Evolutionary conservation across 805 yeast genomes (phyloP).

Genomic region (Candida orba): DNA sequence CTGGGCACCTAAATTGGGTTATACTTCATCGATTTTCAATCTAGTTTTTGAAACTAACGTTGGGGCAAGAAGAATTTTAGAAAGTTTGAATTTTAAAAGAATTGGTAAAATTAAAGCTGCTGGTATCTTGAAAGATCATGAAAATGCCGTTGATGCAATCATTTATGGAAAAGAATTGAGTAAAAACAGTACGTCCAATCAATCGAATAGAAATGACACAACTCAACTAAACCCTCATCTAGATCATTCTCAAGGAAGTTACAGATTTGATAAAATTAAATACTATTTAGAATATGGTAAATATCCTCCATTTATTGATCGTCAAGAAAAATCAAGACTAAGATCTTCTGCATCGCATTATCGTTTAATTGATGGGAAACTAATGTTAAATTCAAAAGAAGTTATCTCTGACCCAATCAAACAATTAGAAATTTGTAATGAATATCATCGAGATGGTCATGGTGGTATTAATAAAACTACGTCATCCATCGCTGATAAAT

Average conservation of each 20-base stretch:
- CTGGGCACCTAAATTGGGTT: slow-evolving; percentile 90
- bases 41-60: slow-evolving; percentile 84
- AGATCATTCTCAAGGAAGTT: slow-evolving; percentile 37
- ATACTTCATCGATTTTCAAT: slow-evolving; percentile 76
- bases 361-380: slow-evolving; percentile 58
- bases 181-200: slow-evolving; percentile 32
- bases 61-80: slow-evolving; percentile 75
- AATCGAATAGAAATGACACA: not conserved
- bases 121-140: slow-evolving; percentile 79
- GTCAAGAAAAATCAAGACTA: slow-evolving; percentile 83
- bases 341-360: slow-evolving; percentile 78
- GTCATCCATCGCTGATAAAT: slow-evolving; percentile 63
- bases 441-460: slow-evolving; percentile 63
- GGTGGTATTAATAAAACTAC: slow-evolving; percentile 89
- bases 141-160: slow-evolving; percentile 78
- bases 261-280: slow-evolving; percentile 64
- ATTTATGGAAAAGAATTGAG: slow-evolving; percentile 79
- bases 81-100: slow-evolving; percentile 64
- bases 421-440: slow-evolving; percentile 69
- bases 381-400: slow-evolving; percentile 71
- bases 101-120: slow-evolving; percentile 82
- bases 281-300: slow-evolving; percentile 75
- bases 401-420: slow-evolving; percentile 72
- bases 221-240: slow-evolving; percentile 6
- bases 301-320: slow-evolving; percentile 76